A percentile compares a stretch with the other conserved stretches of the same genome.
phyloP scores from a whole-genome alignment of 2,329 filamentous ascomycete genomes.

The Dichotomopilus funicola region DNA sequence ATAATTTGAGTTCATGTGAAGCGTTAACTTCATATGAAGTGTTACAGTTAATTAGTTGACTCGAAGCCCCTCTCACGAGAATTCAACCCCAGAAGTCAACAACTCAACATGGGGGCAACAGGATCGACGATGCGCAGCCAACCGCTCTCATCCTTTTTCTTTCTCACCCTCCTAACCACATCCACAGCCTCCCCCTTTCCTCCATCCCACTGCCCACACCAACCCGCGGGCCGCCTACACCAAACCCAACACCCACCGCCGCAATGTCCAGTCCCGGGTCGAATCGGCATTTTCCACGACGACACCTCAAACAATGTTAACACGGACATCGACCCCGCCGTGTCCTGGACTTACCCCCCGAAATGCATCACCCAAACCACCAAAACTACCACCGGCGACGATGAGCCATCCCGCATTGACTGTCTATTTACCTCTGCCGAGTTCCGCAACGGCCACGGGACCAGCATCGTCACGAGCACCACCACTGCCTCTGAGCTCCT shows the following conservation, averaged over 20 bases:
- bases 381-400: neutral
- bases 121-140: neutral
- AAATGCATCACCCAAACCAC: conserved; percentile 2
- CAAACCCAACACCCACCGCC: neutral
- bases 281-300: neutral
- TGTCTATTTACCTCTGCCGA: conserved; percentile 19
- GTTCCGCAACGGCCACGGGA: conserved; percentile 25
- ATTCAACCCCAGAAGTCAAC: no score
- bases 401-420: conserved; percentile 5
- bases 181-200: neutral
- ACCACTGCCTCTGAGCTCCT: conserved; percentile 26
- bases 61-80: no score
- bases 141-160: neutral
- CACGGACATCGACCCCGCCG: neutral
- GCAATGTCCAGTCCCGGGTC: conserved; percentile 2
- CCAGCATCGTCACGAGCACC: conserved; percentile 30
- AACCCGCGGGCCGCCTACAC: neutral
- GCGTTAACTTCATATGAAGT: no score
- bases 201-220: neutral
- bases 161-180: neutral
- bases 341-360: conserved; percentile 14
- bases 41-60: no score
- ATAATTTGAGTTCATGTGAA: no score
- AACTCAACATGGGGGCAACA: neutral
- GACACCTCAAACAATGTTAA: neutral